Evolutionary conservation across 805 yeast genomes (phyloP), one percentile per base, ranked within the genome.

Genomic region (Ogataea thermomethanolica): DNA sequence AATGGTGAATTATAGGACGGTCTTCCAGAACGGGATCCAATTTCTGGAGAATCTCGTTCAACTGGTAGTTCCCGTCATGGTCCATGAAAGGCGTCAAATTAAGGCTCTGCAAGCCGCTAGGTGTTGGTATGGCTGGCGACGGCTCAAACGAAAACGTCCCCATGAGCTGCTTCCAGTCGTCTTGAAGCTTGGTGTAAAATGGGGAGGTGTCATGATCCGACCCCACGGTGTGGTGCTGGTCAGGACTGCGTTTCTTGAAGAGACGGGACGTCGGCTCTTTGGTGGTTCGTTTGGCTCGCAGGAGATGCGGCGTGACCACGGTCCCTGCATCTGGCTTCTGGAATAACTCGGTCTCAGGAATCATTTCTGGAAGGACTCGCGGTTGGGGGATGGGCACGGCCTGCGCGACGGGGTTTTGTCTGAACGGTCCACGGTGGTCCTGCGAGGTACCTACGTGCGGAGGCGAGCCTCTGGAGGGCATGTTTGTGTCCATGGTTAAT

Each of bases 281-380:
- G 17, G 33, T 15, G 12, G 33, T 15, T 28, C 38, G 35, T 22
- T 44, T 46, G 2, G 54, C 54, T 7, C 32, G 38, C 6, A 44
- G 33, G n/a, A 50, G 31, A 35, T 50, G 54, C 1, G 54, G 54
- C 4, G 54, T 50, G 2, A 43, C n/a, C 5, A 24, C 37, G 1
- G 44, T 29, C 5, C 50, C 51, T 4, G 38, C 47, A 12, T 50
- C 51, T 1, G 49, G 46, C 23, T 50, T 47, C 27, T 50, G 54
- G 32, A 50, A 50, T 7, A 50, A 37, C 11, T 50, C 54, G 9
- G 50, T 43, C 12, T 50, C 54, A 2, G 53, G 48, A 14, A 49
- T 44, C 44, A 41, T 45, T 17, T 44, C 44, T 7, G 33, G 29
- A 9, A 42, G 29, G 7, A 40, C 29, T 25, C 46, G 27, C 26